phyloP scores from a whole-genome alignment of 176 grass and related monocot genomes.

The Triticum aestivum region IWGSC_CS_RefSeq_v2.1 NC_057795.1:307620033-307620532 shows the following conservation, averaged over 20 bases:
- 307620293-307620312: slow-evolving; percentile 7
- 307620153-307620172: background rate
- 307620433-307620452: slow-evolving; percentile 14
- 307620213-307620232: slow-evolving; percentile 7
- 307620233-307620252: background rate
- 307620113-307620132: slow-evolving; percentile 59
- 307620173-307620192: background rate
- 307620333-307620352: slow-evolving; percentile 25
- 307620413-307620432: background rate
- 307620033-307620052: slow-evolving; percentile 18
- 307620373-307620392: background rate
- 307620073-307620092: slow-evolving; percentile 33
- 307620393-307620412: too few species aligned
- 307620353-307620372: slow-evolving; percentile 91
- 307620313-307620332: background rate
- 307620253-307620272: slow-evolving; percentile 76
- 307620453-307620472: slow-evolving; percentile 75
- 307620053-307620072: slow-evolving; percentile 8
- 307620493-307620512: slow-evolving; percentile 82
- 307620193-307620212: background rate
- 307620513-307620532: slow-evolving; percentile 77
- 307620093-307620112: slow-evolving; percentile 5
- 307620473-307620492: slow-evolving; percentile 69
- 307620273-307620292: slow-evolving; percentile 49
- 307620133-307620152: slow-evolving; percentile 47